Conservation (phyloP, 371 early-diverging fungal species). For the Zancudomyces culisetae region DNA sequence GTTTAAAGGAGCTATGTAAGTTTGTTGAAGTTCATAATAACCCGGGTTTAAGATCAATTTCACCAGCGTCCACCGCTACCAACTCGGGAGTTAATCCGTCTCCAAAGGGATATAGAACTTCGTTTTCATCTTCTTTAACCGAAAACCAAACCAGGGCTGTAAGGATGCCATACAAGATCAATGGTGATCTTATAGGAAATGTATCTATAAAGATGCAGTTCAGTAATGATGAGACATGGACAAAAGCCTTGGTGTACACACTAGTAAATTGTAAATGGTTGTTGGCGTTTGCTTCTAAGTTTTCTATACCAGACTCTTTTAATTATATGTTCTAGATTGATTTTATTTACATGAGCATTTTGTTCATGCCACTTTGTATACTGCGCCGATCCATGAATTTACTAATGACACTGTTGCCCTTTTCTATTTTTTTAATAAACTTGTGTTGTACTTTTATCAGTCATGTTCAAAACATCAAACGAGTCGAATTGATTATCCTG, state of each 20-base stretch:
- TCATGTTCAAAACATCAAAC: too few relatives aligned
- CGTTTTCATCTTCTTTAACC: neutral
- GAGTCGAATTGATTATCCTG: too few relatives aligned
- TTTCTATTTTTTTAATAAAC: too few relatives aligned
- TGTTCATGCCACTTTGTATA: too few relatives aligned
- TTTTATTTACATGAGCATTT: too few relatives aligned
- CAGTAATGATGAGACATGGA: conserved; percentile 80
- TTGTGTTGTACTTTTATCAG: too few relatives aligned
- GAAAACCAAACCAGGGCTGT: too few relatives aligned
- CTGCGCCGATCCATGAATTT: too few relatives aligned
- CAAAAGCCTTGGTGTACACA: conserved; percentile 72
- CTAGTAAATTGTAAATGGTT: conserved; percentile 72
- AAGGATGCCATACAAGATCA: conserved; percentile 28
- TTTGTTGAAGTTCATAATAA: conserved; percentile 35
- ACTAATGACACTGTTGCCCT: too few relatives aligned
- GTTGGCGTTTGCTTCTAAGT: conserved; percentile 42
- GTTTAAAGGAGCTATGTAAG: conserved; percentile 71
- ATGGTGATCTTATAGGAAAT: conserved; percentile 77
- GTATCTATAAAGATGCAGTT: conserved; percentile 67
- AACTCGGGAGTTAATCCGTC: neutral
- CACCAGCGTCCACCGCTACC: neutral
- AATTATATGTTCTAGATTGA: neutral
- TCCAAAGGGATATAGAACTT: neutral
- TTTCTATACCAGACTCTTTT: neutral
- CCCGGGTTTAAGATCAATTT: conserved; percentile 15